Evolutionary conservation across 179 eudicot genomes (phyloP), one percentile per base, ranked within the genome.

Genomic region (Monotropa hypopitys): DNA sequence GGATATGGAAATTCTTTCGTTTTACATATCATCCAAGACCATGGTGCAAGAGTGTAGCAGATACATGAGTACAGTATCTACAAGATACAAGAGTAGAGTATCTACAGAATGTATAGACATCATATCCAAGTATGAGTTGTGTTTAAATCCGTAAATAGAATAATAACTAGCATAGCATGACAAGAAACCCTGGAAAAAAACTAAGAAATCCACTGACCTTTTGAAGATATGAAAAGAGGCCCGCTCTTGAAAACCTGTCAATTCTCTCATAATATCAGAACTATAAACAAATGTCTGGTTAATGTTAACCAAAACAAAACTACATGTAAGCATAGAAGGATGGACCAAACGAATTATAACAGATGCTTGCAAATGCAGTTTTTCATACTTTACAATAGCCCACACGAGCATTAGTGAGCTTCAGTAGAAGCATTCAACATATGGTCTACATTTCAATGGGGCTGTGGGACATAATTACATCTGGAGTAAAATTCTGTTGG

Each of bases 181-280:
- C 61, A 51, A 15, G 30, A 63, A 63, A 47, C 21, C 61, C 53
- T 40, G 4, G 26, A 35, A 49, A 62, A 50, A 45, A 76, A 62
- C 32, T 35, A 45, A 42, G 77, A 47, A 9, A 18, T 42, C 18
- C 33, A 81, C 91, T 78, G n/a, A 96, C 99, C 99, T 96, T 94
- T 96, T 46, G 99, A 96, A 28, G 99, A 94, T 84, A 94, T 96
- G 84, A 96, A 90, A 47, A 96, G 93, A 1, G 98, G 96, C 77
- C 99, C 99, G 59, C 98, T 96, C 86, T 94, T 96, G 82, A 91
- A 91, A 61, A 96, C 96, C 99, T 96, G 92, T 73, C 74, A 76
- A 80, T 59, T 26, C 47, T 53, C 78, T 38, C 43, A 32, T 15
- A 54, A 45, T 42, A 50, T 78, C 54, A 73, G 70, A 47, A 77